Conservation (phyloP, 768 basidiomycete genomes). For the Phaeolepiota aurea region DNA sequence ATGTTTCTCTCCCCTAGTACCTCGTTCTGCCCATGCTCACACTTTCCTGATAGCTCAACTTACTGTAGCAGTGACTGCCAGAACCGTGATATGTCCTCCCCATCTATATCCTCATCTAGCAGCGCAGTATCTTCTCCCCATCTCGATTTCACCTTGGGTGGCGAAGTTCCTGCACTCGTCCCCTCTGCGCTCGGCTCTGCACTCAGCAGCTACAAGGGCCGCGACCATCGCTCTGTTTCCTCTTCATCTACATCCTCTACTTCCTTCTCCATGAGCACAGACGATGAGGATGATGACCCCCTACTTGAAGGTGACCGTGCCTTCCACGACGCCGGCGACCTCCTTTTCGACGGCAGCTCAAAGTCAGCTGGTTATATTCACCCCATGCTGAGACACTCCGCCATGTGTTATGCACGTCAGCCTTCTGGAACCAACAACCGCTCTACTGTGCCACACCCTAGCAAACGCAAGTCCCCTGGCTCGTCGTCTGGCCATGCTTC, state of each 20-base stretch:
- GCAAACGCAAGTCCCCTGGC: slow-evolving; percentile 42
- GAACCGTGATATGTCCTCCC: slow-evolving; percentile 51
- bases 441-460: slow-evolving; percentile 49
- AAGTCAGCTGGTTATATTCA: slow-evolving; percentile 31
- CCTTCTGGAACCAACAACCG: slow-evolving; percentile 67
- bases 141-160: slow-evolving; percentile 40
- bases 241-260: slow-evolving; percentile 61
- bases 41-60: slow-evolving; percentile 35
- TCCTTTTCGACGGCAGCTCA: slow-evolving; percentile 28
- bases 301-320: slow-evolving; percentile 23
- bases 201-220: slow-evolving; percentile 32
- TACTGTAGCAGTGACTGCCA: slow-evolving; percentile 72
- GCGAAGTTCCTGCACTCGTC: slow-evolving; percentile 61
- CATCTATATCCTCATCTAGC: slow-evolving; percentile 58
- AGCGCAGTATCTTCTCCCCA: slow-evolving; percentile 65
- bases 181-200: slow-evolving; percentile 57
- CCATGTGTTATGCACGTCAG: slow-evolving; percentile 57
- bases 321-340: slow-evolving; percentile 31
- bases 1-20: slow-evolving; percentile 18
- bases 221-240: slow-evolving; percentile 45
- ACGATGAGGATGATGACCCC: slow-evolving; percentile 52
- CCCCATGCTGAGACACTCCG: slow-evolving; percentile 29
- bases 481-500: slow-evolving; percentile 26
- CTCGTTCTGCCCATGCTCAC: slow-evolving; percentile 5
- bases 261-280: slow-evolving; percentile 57